These are phyloP conservation scores for Quercus bicolor DNA, from an alignment of 306 rosid genomes.

Conservation along the genomic window DNA sequence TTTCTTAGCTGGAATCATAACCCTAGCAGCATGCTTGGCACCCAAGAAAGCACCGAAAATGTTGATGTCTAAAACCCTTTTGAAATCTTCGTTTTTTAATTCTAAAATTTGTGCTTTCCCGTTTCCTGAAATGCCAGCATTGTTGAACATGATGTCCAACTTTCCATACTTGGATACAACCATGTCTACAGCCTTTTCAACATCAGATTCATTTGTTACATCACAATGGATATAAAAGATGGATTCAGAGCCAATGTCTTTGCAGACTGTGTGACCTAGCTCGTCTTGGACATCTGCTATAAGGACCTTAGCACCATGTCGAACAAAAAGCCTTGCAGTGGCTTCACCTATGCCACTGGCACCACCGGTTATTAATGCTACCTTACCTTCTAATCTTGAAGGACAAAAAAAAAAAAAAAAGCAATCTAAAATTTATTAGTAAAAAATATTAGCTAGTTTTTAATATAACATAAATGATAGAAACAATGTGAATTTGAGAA, in stretches of 20 bases:
- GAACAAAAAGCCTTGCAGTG: constrained; percentile 46
- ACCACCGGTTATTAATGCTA: constrained; percentile 73
- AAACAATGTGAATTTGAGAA: too few species aligned
- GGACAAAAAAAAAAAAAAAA: too few species aligned
- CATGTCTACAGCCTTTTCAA: constrained; percentile 38
- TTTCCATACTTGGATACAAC: constrained; percentile 49
- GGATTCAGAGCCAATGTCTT: constrained; percentile 14
- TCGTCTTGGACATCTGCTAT: constrained; percentile 70
- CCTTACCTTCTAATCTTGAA: constrained; percentile 61
- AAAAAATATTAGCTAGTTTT: too few species aligned
- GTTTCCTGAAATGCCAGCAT: constrained; percentile 50
- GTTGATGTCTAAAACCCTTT: constrained; percentile 53
- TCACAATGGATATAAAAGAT: constrained; percentile 50
- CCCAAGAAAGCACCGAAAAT: constrained; percentile 64
- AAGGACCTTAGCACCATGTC: constrained; percentile 62
- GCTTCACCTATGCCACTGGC: constrained; percentile 74
- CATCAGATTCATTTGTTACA: constrained; percentile 47
- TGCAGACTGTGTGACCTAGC: constrained; percentile 44
- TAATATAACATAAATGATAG: too few species aligned
- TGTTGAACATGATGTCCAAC: constrained; percentile 67
- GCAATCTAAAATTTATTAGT: too few species aligned
- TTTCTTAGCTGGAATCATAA: constrained; percentile 47
- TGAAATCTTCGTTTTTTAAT: constrained; percentile 25
- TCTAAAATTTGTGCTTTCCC: not conserved
- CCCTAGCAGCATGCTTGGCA: constrained; percentile 58